Base-by-base conservation (phyloP, 805 yeast genomes). In the Allodekkera sacchari region DNA sequence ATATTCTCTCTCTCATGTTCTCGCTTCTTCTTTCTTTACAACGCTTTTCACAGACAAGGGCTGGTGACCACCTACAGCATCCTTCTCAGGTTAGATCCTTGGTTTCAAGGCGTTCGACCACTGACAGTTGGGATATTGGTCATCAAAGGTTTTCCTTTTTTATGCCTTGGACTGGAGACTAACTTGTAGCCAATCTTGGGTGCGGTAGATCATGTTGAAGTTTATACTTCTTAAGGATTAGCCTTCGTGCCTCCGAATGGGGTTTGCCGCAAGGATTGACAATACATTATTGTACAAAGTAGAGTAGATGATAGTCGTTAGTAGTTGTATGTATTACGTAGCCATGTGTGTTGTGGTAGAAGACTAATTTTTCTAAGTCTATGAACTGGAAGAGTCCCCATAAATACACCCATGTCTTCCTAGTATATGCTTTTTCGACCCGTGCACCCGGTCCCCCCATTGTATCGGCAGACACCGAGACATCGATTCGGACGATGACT, bases 191-290 rank as follows among this genome's bases (percentile, higher is more conserved):
- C 61, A 67, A 61, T 71, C 77, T 71, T 70, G 77, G 77, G 77
- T 71, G 77, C 77, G 67, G 71, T 68, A 63, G 60, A 59, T 64
- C 74, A 68, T 68, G 51, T 44, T 69, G 57, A 48, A 37, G 54
- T 52, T 45, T 33, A 41, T 38, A 47, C 45, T 54, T 58, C 54
- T 66, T 64, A 66, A 68, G 73, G 73, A 71, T 47, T 57, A 59
- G 59, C 77, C 76, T 71, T 71, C 74, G 77, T 69, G 77, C 63
- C 59, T 71, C 73, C 75, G 73, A 59, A 68, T 71, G 76, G 64
- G 75, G 69, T 50, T 45, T 54, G 70, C 62, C 70, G 77, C 77
- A 71, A 71, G 63, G 77, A 71, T 69, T 63, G 59, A 53, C 71
- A 49, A 57, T 43, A 70, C 76, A 69, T 60, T 24, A 34, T 8